Conservation (phyloP, 371 early-diverging fungal genomes). For the Circinella minor region DNA sequence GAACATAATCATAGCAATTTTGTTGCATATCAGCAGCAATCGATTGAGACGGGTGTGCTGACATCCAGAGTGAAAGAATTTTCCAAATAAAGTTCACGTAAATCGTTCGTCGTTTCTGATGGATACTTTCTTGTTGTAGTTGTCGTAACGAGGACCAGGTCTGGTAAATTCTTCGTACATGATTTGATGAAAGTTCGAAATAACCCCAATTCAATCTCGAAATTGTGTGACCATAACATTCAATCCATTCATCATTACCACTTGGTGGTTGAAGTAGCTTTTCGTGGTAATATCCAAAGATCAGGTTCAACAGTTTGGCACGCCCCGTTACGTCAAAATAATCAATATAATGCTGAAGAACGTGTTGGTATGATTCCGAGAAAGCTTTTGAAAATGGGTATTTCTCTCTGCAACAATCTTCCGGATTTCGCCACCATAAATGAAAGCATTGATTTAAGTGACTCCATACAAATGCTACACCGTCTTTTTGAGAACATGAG, state of each 20-base stretch:
- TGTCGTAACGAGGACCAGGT: slow-evolving; percentile 11
- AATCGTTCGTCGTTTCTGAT: background rate
- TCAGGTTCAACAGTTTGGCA: background rate
- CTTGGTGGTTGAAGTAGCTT: background rate
- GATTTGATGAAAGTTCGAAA: slow-evolving; percentile 8
- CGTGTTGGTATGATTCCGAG: background rate
- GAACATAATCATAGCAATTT: background rate
- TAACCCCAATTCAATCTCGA: slow-evolving; percentile 2
- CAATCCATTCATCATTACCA: slow-evolving; percentile 3
- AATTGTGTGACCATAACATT: slow-evolving; percentile 6
- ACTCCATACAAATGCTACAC: slow-evolving; percentile 6
- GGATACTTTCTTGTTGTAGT: slow-evolving; percentile 5
- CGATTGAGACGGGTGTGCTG: background rate
- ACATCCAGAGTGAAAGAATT: background rate
- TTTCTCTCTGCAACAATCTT: background rate
- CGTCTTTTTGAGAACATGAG: background rate
- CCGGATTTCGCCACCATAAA: slow-evolving; percentile 8
- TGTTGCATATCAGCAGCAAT: background rate
- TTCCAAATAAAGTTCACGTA: slow-evolving; percentile 18
- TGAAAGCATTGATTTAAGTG: slow-evolving; percentile 10
- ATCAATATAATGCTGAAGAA: background rate
- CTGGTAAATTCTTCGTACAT: slow-evolving; percentile 10
- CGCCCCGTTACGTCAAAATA: background rate
- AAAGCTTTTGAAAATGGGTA: background rate
- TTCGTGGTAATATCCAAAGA: slow-evolving; percentile 18